Conservation (phyloP, 176 grass and related monocot genomes). For the barley (Hordeum vulgare) region DNA sequence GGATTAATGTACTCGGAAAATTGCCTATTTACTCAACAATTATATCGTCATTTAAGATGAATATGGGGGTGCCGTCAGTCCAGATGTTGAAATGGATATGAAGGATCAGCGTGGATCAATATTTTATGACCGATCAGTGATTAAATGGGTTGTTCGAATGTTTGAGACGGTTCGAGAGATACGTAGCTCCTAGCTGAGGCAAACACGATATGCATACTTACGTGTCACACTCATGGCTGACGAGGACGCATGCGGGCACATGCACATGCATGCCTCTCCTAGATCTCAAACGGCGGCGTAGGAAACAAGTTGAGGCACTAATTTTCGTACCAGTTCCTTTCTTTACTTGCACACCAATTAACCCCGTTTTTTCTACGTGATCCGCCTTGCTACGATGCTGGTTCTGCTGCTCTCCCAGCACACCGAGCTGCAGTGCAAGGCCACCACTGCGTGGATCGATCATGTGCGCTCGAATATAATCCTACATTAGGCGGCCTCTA, state of each 20-base stretch:
- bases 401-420: too few species aligned
- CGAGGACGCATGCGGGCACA: constrained; percentile 1
- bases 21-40: too few species aligned
- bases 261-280: background rate
- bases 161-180: too few species aligned
- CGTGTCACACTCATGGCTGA: background rate
- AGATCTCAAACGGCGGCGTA: background rate
- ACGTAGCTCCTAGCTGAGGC: background rate
- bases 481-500: background rate
- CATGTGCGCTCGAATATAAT: background rate
- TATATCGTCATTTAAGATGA: too few species aligned
- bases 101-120: too few species aligned
- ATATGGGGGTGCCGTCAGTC: too few species aligned
- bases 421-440: too few species aligned
- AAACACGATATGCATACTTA: background rate
- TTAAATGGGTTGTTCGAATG: too few species aligned
- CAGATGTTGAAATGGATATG: too few species aligned
- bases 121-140: too few species aligned
- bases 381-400: background rate
- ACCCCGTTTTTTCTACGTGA: background rate
- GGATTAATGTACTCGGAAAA: too few species aligned
- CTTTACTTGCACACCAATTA: constrained; percentile 11
- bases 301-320: background rate
- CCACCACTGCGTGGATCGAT: background rate
- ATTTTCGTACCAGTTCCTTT: background rate